Evolutionary conservation across 116 monocot genomes (phyloP).

Genomic region (Iris pallida): DNA sequence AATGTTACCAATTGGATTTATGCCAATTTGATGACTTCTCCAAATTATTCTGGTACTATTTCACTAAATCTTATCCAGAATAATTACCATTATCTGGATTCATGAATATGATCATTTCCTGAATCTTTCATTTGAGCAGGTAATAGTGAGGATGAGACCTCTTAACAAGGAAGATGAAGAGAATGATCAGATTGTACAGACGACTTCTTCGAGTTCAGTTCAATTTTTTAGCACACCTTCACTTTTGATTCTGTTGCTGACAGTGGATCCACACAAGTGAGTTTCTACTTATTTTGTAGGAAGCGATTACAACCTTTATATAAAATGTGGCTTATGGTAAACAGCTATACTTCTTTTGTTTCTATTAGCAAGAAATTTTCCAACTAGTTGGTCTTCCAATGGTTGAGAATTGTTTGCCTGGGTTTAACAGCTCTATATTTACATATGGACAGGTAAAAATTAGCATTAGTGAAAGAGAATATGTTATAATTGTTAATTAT

Average conservation of each 20-base stretch:
- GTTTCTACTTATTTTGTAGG: no score
- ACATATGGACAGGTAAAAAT: slow-evolving; percentile 72
- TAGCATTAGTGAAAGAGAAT: no score
- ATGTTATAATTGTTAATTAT: no score
- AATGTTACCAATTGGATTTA: no score
- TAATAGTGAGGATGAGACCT: slow-evolving; percentile 70
- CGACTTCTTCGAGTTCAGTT: slow-evolving; percentile 39
- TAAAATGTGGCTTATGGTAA: no score
- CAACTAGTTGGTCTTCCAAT: slow-evolving; percentile 70
- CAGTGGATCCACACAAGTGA: slow-evolving; percentile 56
- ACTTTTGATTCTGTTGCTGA: slow-evolving; percentile 88
- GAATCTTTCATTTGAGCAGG: slow-evolving; percentile 20
- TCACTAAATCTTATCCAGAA: no score
- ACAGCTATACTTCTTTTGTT: neutral
- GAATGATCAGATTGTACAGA: slow-evolving; percentile 43
- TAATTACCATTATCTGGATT: no score
- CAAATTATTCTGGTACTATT: no score
- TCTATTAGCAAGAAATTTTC: slow-evolving; percentile 79
- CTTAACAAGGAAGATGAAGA: slow-evolving; percentile 50
- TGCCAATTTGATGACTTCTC: no score
- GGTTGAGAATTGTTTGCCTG: slow-evolving; percentile 88
- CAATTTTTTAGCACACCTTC: slow-evolving; percentile 60
- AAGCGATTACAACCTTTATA: no score
- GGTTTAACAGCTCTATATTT: slow-evolving; percentile 96
- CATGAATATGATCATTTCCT: no score